Evolutionary conservation across 495 filamentous ascomycete genomes (phyloP).

Genomic region (Aspergillus kassunensis): DNA sequence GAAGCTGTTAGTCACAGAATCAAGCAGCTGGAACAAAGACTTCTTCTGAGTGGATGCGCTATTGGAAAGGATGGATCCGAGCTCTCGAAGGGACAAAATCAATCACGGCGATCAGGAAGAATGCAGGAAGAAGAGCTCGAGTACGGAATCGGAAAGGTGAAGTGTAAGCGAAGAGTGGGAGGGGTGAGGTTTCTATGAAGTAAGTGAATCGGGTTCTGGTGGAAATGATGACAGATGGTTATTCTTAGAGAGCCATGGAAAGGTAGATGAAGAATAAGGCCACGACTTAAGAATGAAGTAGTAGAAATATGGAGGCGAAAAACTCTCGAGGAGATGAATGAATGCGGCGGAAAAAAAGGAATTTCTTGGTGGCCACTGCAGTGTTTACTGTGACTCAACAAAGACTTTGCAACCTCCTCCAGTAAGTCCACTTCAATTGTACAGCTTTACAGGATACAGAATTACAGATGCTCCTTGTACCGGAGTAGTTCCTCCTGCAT

Average conservation of each 20-base stretch:
- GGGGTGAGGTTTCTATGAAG: slow-evolving; percentile 20
- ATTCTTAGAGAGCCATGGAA: slow-evolving; percentile 1
- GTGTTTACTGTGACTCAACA: slow-evolving; percentile 11
- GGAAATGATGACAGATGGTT: background rate
- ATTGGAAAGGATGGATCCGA: slow-evolving; percentile 14
- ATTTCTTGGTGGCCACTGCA: slow-evolving; percentile 1
- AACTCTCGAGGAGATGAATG: background rate
- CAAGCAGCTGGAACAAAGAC: slow-evolving; percentile 21
- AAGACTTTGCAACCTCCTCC: too few relatives aligned
- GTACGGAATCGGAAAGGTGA: background rate
- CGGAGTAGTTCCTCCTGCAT: background rate
- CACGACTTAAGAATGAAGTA: background rate
- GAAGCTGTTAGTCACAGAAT: slow-evolving; percentile 48
- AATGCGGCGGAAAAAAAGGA: slow-evolving; percentile 5
- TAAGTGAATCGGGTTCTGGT: slow-evolving; percentile 10
- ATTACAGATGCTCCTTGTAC: background rate
- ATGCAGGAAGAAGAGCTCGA: background rate
- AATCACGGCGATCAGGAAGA: slow-evolving; percentile 7
- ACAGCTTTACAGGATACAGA: too few relatives aligned
- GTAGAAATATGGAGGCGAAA: slow-evolving; percentile 10
- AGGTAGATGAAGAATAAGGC: background rate
- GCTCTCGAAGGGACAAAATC: background rate
- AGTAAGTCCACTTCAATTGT: too few relatives aligned
- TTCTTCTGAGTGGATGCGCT: slow-evolving; percentile 25
- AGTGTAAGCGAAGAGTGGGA: background rate